phyloP scores from a whole-genome alignment of 768 basidiomycete genomes.

The Auricularia cornea region DNA sequence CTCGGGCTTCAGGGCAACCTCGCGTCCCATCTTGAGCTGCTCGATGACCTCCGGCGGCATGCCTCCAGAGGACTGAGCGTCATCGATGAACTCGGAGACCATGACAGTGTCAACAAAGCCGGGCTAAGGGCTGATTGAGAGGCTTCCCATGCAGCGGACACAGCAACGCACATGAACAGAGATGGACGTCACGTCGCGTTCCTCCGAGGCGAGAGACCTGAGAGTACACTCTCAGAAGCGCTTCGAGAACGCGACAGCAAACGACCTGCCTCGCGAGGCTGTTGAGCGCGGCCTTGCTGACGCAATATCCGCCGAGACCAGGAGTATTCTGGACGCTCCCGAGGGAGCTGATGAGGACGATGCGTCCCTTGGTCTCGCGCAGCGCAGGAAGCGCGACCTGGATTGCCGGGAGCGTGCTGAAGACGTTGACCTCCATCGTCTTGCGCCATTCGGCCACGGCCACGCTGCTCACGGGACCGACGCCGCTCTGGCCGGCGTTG shows the following conservation, averaged over 20 bases:
- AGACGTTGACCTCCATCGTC: background rate
- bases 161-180: background rate
- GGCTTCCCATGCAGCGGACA: background rate
- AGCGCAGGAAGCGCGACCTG: background rate
- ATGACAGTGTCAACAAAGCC: background rate
- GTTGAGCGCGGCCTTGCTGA: background rate
- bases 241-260: background rate
- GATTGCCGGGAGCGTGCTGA: background rate
- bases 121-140: background rate
- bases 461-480: background rate
- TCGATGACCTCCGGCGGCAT: too few relatives aligned
- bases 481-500: background rate
- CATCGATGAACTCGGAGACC: background rate
- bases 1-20: too few relatives aligned
- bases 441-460: background rate
- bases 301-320: background rate
- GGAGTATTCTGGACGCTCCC: background rate
- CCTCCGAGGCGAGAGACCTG: background rate
- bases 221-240: background rate
- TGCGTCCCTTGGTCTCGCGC: background rate
- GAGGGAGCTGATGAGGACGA: background rate
- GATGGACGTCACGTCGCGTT: background rate
- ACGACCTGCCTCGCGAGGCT: background rate
- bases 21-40: too few relatives aligned
- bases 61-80: too few relatives aligned